Percentiles rank a stretch among this genome's conserved stretches.
phyloP scores from a whole-genome alignment of 2,329 filamentous ascomycete genomes.

The Exophiala calicioides region DNA sequence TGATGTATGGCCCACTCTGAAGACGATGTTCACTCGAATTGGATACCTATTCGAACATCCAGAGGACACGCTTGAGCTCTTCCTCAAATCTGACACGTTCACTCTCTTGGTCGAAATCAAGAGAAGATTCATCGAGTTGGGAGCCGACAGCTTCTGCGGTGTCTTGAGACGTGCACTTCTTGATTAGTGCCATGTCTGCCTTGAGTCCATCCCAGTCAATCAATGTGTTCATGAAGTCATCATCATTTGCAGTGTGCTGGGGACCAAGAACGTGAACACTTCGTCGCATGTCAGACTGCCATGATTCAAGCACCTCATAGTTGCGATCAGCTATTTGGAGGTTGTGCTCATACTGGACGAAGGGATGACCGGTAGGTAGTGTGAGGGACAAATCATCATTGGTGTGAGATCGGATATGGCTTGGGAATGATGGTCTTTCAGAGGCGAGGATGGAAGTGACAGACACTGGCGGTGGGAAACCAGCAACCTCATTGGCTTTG shows the following conservation, averaged over 20 bases:
- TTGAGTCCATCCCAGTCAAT: slow-evolving; percentile 19
- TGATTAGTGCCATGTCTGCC: neutral
- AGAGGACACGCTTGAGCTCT: slow-evolving; percentile 6
- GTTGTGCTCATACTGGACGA: slow-evolving; percentile 7
- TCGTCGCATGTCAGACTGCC: neutral
- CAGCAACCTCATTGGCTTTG: neutral
- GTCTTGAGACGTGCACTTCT: slow-evolving; percentile 1
- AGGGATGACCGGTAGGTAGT: slow-evolving; percentile 2
- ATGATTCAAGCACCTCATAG: neutral
- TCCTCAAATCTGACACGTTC: slow-evolving; percentile 4
- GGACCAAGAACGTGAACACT: neutral
- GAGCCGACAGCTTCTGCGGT: neutral
- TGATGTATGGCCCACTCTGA: too few species aligned
- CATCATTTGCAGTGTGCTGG: neutral
- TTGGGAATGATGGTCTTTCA: neutral
- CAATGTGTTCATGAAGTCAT: slow-evolving; percentile 8
- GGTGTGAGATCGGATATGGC: neutral
- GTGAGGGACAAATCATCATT: slow-evolving; percentile 4
- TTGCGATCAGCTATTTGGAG: neutral
- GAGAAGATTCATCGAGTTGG: neutral
- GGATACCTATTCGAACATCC: slow-evolving; percentile 17
- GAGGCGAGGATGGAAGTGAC: neutral
- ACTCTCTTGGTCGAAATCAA: slow-evolving; percentile 5
- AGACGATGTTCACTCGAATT: too few species aligned
- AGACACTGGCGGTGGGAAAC: slow-evolving; percentile 1